Percentiles rank a stretch among this genome's conserved stretches.
Evolutionary conservation across 2,329 filamentous ascomycete genomes (phyloP).

Genomic region (Sclerotiophoma versabilis): DNA sequence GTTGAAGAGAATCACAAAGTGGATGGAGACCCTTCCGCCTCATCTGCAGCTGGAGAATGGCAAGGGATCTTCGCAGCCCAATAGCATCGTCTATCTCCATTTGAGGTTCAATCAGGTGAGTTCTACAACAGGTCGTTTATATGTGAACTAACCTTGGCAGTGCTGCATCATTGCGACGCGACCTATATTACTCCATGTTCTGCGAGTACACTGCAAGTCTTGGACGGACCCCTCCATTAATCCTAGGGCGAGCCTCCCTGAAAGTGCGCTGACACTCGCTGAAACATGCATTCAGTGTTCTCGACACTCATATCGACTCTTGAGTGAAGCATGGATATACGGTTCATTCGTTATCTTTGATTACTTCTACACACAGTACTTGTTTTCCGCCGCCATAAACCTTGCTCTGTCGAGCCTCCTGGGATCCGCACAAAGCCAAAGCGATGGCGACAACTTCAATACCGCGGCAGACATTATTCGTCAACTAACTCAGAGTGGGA

Average conservation of each 20-base stretch:
- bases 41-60: slow-evolving; percentile 42
- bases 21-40: slow-evolving; percentile 47
- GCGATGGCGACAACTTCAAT: slow-evolving; percentile 22
- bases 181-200: slow-evolving; percentile 44
- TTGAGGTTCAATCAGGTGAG: slow-evolving; percentile 42
- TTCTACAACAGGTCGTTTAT: background rate
- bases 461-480: slow-evolving; percentile 23
- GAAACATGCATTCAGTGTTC: slow-evolving; percentile 57
- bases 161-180: slow-evolving; percentile 43
- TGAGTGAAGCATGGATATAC: slow-evolving; percentile 57
- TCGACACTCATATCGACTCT: slow-evolving; percentile 53
- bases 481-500: slow-evolving; percentile 23
- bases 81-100: slow-evolving; percentile 47
- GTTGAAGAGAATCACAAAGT: slow-evolving; percentile 47
- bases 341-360: slow-evolving; percentile 58
- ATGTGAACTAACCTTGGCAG: slow-evolving; percentile 13
- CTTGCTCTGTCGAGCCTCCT: slow-evolving; percentile 55
- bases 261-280: slow-evolving; percentile 49
- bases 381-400: slow-evolving; percentile 57
- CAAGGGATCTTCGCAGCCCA: slow-evolving; percentile 21
- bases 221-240: slow-evolving; percentile 5
- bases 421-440: slow-evolving; percentile 22
- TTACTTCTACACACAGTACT: slow-evolving; percentile 57
- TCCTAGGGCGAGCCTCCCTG: slow-evolving; percentile 20
- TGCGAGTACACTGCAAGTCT: slow-evolving; percentile 29